Percentiles rank a stretch among this genome's conserved stretches.
These are phyloP conservation scores for Eimeria maxima DNA, from an alignment of 169 alveolate species.

Conservation along the genomic window DNA sequence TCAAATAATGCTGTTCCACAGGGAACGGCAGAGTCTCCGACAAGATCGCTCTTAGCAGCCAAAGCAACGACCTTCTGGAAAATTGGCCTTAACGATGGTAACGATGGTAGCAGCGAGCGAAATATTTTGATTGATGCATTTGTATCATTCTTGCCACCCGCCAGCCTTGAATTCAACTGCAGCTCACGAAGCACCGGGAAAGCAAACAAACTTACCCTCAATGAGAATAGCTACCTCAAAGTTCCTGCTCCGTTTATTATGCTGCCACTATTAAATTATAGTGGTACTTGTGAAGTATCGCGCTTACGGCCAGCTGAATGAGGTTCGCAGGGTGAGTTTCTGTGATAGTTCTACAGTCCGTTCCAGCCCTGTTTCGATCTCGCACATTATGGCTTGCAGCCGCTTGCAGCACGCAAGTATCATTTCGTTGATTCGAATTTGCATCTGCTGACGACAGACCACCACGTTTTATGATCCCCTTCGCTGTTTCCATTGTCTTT, in stretches of 20 bases:
- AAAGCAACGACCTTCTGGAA: slow-evolving; percentile 52
- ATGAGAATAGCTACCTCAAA: neutral
- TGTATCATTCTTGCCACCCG: neutral
- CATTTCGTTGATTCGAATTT: neutral
- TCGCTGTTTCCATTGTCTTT: neutral
- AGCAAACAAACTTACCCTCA: neutral
- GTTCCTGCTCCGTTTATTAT: neutral
- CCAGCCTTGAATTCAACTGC: neutral
- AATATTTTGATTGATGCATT: slow-evolving; percentile 2
- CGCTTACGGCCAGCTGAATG: neutral
- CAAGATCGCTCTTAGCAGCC: neutral
- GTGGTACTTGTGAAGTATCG: neutral
- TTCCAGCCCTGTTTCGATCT: neutral
- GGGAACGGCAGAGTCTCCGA: slow-evolving; percentile 47
- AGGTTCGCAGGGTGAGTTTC: neutral
- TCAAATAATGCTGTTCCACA: slow-evolving; percentile 56
- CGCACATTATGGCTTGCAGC: neutral
- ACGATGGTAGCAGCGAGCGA: slow-evolving; percentile 42
- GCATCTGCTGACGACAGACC: neutral
- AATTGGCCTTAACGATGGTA: slow-evolving; percentile 50
- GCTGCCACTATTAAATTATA: no score
- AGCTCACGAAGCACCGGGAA: neutral
- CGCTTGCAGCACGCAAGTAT: neutral
- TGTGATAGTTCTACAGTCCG: slow-evolving; percentile 5
- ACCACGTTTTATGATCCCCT: neutral